Evolutionary conservation across 2,329 filamentous ascomycete genomes (phyloP), one percentile per base, ranked within the genome.

Genomic region (Pseudogymnoascus sp.): DNA sequence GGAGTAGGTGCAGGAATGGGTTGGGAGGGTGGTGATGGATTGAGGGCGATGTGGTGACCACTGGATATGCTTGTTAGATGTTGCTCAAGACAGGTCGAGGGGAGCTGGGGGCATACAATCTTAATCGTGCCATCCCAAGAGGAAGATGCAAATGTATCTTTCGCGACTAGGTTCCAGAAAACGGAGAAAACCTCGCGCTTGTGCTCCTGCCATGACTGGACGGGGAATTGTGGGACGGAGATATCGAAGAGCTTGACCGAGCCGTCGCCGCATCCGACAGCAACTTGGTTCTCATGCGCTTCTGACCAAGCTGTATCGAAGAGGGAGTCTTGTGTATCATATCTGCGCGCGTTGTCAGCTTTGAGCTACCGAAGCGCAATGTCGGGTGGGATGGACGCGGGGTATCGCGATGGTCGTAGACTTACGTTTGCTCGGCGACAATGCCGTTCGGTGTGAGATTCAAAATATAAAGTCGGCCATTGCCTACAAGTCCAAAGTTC

Each of bases 71-170:
- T 54, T 7, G 41, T 28, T 50, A 57, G 54, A 38, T 16, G 64
- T 58, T 63, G 43, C 32, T 63, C n/a, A 47, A 20, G 4, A 18
- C 58, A 22, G 47, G 16, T 16, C 54, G 14, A 18, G 8, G 43
- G n/a, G 58, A 16, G 41, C 22, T 18, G 25, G 28, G 18, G 30
- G 64, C 80, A 62, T 71, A 86, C 85, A 69, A 99, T 86, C 77
- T 97, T 97, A 68, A 97, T 85, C 2, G 90, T 95, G 58, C 94
- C 94, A 70, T 99, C 94, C 94, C 94, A 99, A 5, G 91, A 96
- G 66, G 87, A 91, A 0, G 90, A 95, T 30, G 91, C 82, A 71
- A 99, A 97, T 0, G 85, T 90, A 69, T 94, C 89, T 73, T 99
- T 99, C 30, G 89, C 84, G 4, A 96, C 84, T 18, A 96, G 83